These are phyloP conservation scores for Xerocomus minutiporus DNA, from an alignment of 1,284 basidiomycete species.

Conservation along the genomic window DNA sequence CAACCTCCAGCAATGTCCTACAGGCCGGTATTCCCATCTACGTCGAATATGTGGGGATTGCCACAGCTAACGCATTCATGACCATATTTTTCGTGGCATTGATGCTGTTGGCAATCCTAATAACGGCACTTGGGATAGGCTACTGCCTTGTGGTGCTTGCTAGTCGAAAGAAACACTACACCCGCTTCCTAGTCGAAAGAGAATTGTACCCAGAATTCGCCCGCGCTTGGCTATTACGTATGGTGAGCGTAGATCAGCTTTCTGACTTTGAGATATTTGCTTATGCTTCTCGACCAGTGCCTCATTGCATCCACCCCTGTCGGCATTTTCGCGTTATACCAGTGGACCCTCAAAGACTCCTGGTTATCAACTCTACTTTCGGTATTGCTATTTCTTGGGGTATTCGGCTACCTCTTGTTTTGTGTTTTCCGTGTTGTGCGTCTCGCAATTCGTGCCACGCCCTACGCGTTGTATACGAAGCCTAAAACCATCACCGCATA, in stretches of 20 bases:
- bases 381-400: constrained; percentile 58
- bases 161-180: constrained; percentile 24
- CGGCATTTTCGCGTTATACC: constrained; percentile 75
- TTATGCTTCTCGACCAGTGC: constrained; percentile 39
- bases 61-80: constrained; percentile 80
- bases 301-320: constrained; percentile 66
- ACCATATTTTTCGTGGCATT: constrained; percentile 72
- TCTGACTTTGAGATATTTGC: constrained; percentile 1
- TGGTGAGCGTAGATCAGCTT: constrained; percentile 39
- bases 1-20: constrained; percentile 58
- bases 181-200: constrained; percentile 32
- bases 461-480: constrained; percentile 38
- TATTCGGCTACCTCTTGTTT: constrained; percentile 45
- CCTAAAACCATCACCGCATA: constrained; percentile 35
- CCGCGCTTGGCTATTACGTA: constrained; percentile 54
- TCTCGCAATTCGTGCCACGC: constrained; percentile 37
- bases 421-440: constrained; percentile 45
- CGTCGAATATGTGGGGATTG: constrained; percentile 68
- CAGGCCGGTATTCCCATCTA: constrained; percentile 79
- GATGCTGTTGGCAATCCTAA: constrained; percentile 55
- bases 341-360: constrained; percentile 85
- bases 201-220: constrained; percentile 46
- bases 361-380: constrained; percentile 72
- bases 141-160: constrained; percentile 42
- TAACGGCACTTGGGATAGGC: constrained; percentile 49